phyloP scores from a whole-genome alignment of 2,329 filamentous ascomycete species.

The Phyllosticta citriasiana region DNA sequence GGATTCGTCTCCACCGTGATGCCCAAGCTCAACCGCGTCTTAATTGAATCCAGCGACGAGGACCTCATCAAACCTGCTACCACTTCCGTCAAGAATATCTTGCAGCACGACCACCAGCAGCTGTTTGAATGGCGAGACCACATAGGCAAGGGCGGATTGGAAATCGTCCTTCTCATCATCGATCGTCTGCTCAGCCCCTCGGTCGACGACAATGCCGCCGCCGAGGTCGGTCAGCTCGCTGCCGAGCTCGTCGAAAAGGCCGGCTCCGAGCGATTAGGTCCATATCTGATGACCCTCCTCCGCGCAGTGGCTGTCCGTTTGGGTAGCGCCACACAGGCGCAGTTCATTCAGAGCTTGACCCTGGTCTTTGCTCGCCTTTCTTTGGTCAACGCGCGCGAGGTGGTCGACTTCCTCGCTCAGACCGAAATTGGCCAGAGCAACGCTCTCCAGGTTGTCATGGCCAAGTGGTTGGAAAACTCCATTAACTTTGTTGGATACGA shows the following conservation, averaged over 20 bases:
- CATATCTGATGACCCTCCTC: conserved; percentile 79
- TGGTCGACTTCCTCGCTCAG: conserved; percentile 82
- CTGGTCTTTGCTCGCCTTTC: conserved; percentile 89
- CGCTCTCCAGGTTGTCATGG: conserved; percentile 79
- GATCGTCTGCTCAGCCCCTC: conserved; percentile 75
- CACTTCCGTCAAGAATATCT: conserved; percentile 76
- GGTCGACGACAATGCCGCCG: conserved; percentile 87
- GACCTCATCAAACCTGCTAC: conserved; percentile 82
- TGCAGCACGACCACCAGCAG: conserved; percentile 82
- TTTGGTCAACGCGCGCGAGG: conserved; percentile 73
- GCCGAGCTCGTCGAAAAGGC: conserved; percentile 94
- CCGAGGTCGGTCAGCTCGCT: conserved; percentile 90
- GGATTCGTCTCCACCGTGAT: conserved; percentile 79
- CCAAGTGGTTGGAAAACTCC: conserved; percentile 96
- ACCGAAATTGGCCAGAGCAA: conserved; percentile 70
- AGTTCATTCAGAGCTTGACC: conserved; percentile 92
- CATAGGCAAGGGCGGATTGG: conserved; percentile 69
- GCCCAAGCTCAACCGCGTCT: conserved; percentile 73
- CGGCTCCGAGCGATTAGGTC: conserved; percentile 79
- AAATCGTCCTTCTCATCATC: conserved; percentile 83
- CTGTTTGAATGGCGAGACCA: conserved; percentile 77
- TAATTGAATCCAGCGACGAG: conserved; percentile 77
- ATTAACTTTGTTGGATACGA: conserved; percentile 97
- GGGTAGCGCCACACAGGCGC: conserved; percentile 69
- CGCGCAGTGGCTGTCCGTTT: conserved; percentile 80